A percentile compares a stretch with the other conserved stretches of the same genome.
phyloP scores from a whole-genome alignment of 2,329 filamentous ascomycete species.

The Beauveria pseudobassiana region DNA sequence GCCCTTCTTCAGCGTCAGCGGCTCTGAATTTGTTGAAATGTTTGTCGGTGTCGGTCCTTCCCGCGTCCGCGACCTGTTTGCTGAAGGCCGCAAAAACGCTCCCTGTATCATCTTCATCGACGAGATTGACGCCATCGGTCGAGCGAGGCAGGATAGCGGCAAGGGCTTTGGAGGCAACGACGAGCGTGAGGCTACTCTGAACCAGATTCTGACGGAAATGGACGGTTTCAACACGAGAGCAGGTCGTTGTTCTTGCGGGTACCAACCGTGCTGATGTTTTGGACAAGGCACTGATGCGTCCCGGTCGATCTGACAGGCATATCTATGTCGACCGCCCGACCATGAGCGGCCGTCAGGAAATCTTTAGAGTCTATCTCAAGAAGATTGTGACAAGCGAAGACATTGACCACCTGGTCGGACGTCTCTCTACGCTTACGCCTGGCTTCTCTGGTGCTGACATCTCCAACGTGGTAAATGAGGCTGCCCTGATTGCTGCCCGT shows the following conservation, averaged over 20 bases:
- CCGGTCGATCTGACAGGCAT: constrained; percentile 93
- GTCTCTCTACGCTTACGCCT: constrained; percentile 85
- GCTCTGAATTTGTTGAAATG: constrained; percentile 99
- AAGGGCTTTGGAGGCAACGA: constrained; percentile 77
- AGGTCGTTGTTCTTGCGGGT: constrained; percentile 92
- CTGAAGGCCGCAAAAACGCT: constrained; percentile 88
- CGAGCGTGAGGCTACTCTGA: constrained; percentile 91
- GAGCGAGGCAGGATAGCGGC: constrained; percentile 74
- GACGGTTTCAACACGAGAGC: constrained; percentile 98
- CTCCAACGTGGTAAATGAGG: constrained; percentile 97
- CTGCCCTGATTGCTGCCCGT: constrained; percentile 86
- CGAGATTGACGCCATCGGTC: constrained; percentile 96
- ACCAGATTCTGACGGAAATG: constrained; percentile 99
- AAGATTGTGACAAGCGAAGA: constrained; percentile 94
- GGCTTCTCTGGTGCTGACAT: constrained; percentile 98
- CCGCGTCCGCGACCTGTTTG: constrained; percentile 87
- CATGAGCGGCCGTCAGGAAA: constrained; percentile 93
- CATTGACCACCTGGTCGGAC: constrained; percentile 76
- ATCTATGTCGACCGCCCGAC: constrained; percentile 92
- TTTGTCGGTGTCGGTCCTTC: constrained; percentile 98
- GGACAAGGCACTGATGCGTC: constrained; percentile 92
- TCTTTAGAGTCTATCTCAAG: constrained; percentile 88
- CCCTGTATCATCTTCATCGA: constrained; percentile 99
- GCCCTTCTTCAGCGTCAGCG: constrained; percentile 96
- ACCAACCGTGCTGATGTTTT: constrained; percentile 93